Conservation (phyloP, 768 basidiomycete species). For the Leccinum imitatum region DNA sequence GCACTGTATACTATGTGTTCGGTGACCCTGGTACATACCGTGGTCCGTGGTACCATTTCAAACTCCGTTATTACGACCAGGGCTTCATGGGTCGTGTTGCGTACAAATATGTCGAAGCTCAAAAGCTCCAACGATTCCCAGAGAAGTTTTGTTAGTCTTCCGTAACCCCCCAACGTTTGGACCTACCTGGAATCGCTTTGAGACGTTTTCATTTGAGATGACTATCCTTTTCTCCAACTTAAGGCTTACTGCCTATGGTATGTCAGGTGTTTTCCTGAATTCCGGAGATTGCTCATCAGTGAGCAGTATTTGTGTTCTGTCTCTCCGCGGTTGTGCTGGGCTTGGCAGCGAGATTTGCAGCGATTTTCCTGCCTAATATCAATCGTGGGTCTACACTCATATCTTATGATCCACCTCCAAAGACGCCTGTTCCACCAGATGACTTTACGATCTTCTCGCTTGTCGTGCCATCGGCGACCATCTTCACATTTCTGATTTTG, state of each 20-base stretch:
- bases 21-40: background rate
- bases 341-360: slow-evolving; percentile 64
- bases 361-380: slow-evolving; percentile 60
- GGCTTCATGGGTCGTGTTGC: slow-evolving; percentile 3
- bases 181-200: slow-evolving; percentile 1
- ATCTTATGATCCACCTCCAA: slow-evolving; percentile 1
- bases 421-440: slow-evolving; percentile 37
- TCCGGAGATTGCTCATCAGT: slow-evolving; percentile 23
- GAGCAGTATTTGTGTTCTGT: slow-evolving; percentile 38
- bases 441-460: slow-evolving; percentile 73
- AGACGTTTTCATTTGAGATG: slow-evolving; percentile 36
- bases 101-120: slow-evolving; percentile 18
- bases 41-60: background rate
- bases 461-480: slow-evolving; percentile 62
- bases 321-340: slow-evolving; percentile 60
- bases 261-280: slow-evolving; percentile 22
- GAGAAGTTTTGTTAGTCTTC: slow-evolving; percentile 3
- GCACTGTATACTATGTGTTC: background rate
- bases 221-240: slow-evolving; percentile 60
- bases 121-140: slow-evolving; percentile 19
- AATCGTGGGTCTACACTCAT: slow-evolving; percentile 48
- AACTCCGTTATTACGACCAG: slow-evolving; percentile 11
- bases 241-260: slow-evolving; percentile 52
- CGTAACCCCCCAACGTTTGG: slow-evolving; percentile 6
- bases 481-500: slow-evolving; percentile 61